Base-by-base conservation (phyloP, 345 rosid species). In the Euphorbia lathyris region DNA sequence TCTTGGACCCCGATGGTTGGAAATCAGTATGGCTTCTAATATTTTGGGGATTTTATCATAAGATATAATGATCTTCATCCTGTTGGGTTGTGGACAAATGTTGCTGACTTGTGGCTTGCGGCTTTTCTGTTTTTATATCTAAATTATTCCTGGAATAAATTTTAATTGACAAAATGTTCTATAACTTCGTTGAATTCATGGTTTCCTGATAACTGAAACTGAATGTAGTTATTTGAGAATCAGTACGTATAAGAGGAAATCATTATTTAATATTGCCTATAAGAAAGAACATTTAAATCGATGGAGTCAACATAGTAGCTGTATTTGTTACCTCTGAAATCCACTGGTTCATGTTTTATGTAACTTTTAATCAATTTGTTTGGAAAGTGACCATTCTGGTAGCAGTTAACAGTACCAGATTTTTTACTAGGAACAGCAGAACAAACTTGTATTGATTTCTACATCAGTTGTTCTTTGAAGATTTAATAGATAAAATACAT, bases 1-100 rank as follows among this genome's bases (percentile, higher is more conserved):
- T 90, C 84, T 78, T 95, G 77, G 98, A 95, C 77, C 96, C 98
- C 27, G 98, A 95, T 58, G 98, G 98, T 63, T 92, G 99, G 99
- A 95, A 92, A 77, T 74, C 99, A 87, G 99, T 95, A 68, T 29
- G 63, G 12, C 53, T 71, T 51, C 34, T 4, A 34, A 8, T 9
- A 12, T 32, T 58, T 34, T n/a, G 0, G 12, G 27, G 17, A 45
- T 16, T 38, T 71, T 27, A 36, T 38, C 63, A 40, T 58, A 64
- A 48, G 23, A 59, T 55, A 29, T 22, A 10, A 16, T 29, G 53
- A 40, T 75, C 58, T 13, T 55, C 65, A 29, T 62, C 10, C 34
- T 45, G 32, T 43, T 45, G 67, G 55, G 55, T 25, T 61, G 0
- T 60, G 25, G 11, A 25, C 26, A 38, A 30, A 36, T 23, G 25